Evolutionary conservation across 2,329 filamentous ascomycete genomes (phyloP).

Genomic region (Aspergillus fijiensis): DNA sequence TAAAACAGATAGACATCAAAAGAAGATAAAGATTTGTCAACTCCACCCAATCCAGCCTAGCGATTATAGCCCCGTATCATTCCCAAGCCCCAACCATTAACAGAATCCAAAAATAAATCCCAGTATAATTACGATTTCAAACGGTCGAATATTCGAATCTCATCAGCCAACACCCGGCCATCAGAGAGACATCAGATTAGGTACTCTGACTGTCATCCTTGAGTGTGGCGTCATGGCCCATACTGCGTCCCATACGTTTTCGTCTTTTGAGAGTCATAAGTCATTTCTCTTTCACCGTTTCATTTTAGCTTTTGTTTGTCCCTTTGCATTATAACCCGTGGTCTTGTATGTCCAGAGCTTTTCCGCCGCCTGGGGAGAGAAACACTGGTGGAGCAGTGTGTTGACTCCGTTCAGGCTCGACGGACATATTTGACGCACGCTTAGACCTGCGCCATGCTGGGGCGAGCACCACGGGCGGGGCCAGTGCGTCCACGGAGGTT

Average conservation of each 20-base stretch:
- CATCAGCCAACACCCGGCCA: too few species aligned
- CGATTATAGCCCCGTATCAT: background rate
- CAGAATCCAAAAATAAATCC: background rate
- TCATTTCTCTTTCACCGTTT: background rate
- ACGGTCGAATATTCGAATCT: too few species aligned
- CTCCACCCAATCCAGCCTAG: background rate
- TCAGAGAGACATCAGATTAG: background rate
- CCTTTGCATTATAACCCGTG: background rate
- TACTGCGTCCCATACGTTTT: background rate
- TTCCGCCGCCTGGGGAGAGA: background rate
- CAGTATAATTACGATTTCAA: background rate
- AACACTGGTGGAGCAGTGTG: background rate
- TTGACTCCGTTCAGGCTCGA: background rate
- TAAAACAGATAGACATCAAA: background rate
- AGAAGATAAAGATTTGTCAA: background rate
- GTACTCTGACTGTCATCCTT: background rate
- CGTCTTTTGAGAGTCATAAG: background rate
- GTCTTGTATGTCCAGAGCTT: background rate
- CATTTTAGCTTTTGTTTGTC: background rate
- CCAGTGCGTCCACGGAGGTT: constrained; percentile 37
- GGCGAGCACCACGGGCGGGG: constrained; percentile 31
- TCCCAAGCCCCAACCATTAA: background rate
- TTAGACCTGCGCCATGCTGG: constrained; percentile 49
- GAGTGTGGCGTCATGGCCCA: background rate
- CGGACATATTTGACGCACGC: background rate